These are phyloP conservation scores for Inosperma sp. DNA, from an alignment of 768 basidiomycete genomes.

Conservation along the genomic window DNA sequence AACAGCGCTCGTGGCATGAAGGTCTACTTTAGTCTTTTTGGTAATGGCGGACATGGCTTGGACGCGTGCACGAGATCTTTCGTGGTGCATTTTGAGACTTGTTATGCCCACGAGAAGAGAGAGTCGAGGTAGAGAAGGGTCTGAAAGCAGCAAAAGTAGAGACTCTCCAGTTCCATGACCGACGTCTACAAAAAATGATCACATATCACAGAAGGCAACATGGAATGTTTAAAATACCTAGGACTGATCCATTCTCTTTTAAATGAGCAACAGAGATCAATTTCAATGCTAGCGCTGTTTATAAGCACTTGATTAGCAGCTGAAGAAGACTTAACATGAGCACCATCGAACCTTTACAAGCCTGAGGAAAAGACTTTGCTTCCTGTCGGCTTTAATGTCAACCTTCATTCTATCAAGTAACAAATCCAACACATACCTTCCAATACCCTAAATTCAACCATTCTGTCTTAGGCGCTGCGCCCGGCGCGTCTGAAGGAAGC, in stretches of 20 bases:
- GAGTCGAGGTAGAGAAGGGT: conserved; percentile 43
- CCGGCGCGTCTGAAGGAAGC: conserved; percentile 30
- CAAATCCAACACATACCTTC: conserved; percentile 40
- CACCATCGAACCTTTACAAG: conserved; percentile 48
- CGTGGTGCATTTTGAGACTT: conserved; percentile 44
- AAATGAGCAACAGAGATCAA: conserved; percentile 41
- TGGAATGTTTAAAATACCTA: conserved; percentile 40
- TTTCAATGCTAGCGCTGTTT: conserved; percentile 45
- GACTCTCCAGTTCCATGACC: conserved; percentile 70
- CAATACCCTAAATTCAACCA: conserved; percentile 74
- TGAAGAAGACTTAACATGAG: neutral
- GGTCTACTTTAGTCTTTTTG: conserved; percentile 29
- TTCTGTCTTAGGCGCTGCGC: conserved; percentile 44
- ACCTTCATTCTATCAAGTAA: neutral
- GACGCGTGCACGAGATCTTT: conserved; percentile 42
- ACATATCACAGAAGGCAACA: conserved; percentile 3
- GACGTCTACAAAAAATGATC: conserved; percentile 42
- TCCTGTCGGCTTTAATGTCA: conserved; percentile 29
- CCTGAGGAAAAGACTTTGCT: conserved; percentile 48
- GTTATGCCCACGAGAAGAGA: conserved; percentile 54
- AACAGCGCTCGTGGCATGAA: conserved; percentile 52
- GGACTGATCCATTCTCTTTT: conserved; percentile 40
- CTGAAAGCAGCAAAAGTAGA: conserved; percentile 47
- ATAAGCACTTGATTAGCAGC: neutral
- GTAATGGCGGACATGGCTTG: conserved; percentile 21